A percentile compares a stretch with the other conserved stretches of the same genome.
Evolutionary conservation across 2,329 filamentous ascomycete genomes (phyloP).

Genomic region (Alternaria metachromatica): DNA sequence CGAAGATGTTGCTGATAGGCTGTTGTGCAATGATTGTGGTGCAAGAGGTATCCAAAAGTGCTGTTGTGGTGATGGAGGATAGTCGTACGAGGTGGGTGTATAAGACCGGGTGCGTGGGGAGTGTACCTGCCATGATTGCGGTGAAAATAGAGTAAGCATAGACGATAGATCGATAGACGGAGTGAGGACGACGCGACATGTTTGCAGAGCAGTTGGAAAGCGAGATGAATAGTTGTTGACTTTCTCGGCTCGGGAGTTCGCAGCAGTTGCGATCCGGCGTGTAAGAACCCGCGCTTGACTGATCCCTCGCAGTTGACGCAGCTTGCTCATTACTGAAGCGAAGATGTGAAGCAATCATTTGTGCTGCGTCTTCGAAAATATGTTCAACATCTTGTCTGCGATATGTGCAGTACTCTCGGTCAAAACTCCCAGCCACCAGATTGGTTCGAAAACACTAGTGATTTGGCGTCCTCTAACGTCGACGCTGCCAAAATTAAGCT

Average conservation of each 20-base stretch:
- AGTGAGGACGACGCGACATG: background rate
- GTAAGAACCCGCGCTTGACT: background rate
- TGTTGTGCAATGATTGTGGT: constrained; percentile 29
- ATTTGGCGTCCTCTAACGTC: background rate
- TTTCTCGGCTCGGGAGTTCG: constrained; percentile 4
- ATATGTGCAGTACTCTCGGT: background rate
- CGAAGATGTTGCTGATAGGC: constrained; percentile 31
- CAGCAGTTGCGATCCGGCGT: constrained; percentile 2
- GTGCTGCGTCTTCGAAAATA: background rate
- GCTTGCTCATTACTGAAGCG: background rate
- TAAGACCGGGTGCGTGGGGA: background rate
- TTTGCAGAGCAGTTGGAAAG: background rate
- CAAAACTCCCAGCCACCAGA: background rate
- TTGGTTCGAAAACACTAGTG: background rate
- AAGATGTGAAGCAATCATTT: background rate
- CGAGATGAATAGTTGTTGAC: background rate
- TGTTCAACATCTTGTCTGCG: background rate
- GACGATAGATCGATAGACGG: background rate
- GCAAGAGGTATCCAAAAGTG: constrained; percentile 16
- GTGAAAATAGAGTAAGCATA: background rate
- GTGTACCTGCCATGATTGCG: constrained; percentile 16
- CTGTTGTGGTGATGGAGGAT: constrained; percentile 11
- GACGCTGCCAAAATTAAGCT: constrained; percentile 23
- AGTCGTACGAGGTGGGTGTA: background rate
- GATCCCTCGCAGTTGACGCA: background rate